phyloP scores from a whole-genome alignment of 495 filamentous ascomycete genomes.

The Annulohypoxylon moriforme region DNA sequence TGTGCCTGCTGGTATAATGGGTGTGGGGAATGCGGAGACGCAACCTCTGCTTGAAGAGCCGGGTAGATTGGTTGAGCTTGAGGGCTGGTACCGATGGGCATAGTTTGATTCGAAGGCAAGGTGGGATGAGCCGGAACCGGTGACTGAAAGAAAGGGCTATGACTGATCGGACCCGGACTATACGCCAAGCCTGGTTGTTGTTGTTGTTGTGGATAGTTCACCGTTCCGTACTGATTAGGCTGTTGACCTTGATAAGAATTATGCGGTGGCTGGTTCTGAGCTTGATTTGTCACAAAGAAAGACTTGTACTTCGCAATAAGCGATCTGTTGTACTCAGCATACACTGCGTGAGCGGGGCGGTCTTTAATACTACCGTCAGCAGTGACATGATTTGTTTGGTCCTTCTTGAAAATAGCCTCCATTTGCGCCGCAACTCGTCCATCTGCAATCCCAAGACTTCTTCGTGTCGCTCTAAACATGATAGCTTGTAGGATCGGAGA shows the following conservation, averaged over 20 bases:
- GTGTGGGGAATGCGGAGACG: background rate
- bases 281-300: background rate
- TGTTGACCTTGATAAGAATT: constrained; percentile 7
- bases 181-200: no score
- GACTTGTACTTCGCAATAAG: constrained; percentile 21
- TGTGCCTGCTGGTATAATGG: constrained; percentile 1
- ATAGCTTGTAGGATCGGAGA: constrained; percentile 69
- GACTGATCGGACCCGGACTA: background rate
- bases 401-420: constrained; percentile 53
- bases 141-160: background rate
- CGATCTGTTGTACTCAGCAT: constrained; percentile 28
- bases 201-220: background rate
- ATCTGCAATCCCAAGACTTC: constrained; percentile 51
- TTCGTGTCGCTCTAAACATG: constrained; percentile 67
- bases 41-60: background rate
- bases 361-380: constrained; percentile 16
- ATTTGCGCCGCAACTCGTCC: constrained; percentile 40
- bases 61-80: background rate
- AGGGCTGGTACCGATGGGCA: background rate
- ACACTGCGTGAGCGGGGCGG: constrained; percentile 5
- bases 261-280: background rate
- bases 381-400: constrained; percentile 46
- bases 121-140: constrained; percentile 3
- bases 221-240: background rate
- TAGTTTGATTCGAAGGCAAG: constrained; percentile 2